These are phyloP conservation scores for Dalbergia oliveri DNA, from an alignment of 306 rosid genomes.

Conservation along the genomic window DNA sequence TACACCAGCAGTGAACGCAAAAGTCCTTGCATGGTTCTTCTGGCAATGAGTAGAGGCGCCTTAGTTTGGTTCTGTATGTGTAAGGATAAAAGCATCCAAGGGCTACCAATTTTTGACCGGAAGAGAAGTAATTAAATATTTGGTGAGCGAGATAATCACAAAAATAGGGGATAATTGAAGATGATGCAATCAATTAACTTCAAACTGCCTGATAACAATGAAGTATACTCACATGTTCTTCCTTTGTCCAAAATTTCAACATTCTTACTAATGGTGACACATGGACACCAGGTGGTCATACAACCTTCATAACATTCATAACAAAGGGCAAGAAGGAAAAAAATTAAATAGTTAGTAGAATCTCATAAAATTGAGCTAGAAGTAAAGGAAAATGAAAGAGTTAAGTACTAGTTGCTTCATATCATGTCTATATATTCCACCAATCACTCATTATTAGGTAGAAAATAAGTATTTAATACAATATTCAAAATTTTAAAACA, in stretches of 20 bases:
- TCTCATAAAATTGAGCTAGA: no score
- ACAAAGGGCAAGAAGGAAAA: no score
- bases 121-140: constrained; percentile 8
- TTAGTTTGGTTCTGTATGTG: constrained; percentile 44
- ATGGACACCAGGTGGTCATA: constrained; percentile 43
- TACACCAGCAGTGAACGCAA: constrained; percentile 24
- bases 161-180: neutral
- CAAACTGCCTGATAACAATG: neutral
- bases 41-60: constrained; percentile 31
- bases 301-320: constrained; percentile 33
- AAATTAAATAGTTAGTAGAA: neutral
- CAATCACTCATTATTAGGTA: no score
- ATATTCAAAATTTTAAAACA: no score
- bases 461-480: no score
- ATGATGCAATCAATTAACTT: neutral
- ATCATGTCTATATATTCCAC: no score
- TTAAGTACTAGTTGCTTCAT: no score
- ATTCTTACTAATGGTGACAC: constrained; percentile 29
- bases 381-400: no score
- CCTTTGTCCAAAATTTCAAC: constrained; percentile 50
- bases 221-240: constrained; percentile 24
- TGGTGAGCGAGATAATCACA: neutral
- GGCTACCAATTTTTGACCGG: neutral
- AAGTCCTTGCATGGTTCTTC: constrained; percentile 42
- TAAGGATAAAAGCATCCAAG: constrained; percentile 30